Evolutionary conservation across 2,329 filamentous ascomycete genomes (phyloP).

Genomic region (Paraphaeosphaeria sporulosa): DNA sequence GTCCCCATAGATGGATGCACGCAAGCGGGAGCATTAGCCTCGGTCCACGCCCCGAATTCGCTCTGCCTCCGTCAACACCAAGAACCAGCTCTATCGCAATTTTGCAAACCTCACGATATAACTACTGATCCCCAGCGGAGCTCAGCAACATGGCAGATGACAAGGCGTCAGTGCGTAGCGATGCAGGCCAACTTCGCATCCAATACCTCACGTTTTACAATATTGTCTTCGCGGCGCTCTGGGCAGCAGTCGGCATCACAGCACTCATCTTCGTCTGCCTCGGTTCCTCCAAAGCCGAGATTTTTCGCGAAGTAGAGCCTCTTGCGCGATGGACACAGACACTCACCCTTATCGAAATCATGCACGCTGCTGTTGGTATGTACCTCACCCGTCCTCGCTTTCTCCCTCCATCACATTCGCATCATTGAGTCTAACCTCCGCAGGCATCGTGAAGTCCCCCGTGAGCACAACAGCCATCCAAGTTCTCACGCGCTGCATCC

Average conservation of each 20-base stretch:
- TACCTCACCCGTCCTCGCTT: background rate
- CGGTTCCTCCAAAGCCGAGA: background rate
- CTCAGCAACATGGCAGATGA: background rate
- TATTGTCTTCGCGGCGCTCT: conserved; percentile 28
- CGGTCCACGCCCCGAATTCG: too few species aligned
- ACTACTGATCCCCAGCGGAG: too few species aligned
- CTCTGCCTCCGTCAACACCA: too few species aligned
- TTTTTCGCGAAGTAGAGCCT: conserved; percentile 26
- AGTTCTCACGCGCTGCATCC: conserved; percentile 34
- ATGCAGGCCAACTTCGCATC: conserved; percentile 11
- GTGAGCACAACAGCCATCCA: conserved; percentile 33
- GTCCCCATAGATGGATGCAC: too few species aligned
- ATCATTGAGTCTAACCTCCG: background rate
- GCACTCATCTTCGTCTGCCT: conserved; percentile 9
- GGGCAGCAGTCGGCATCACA: conserved; percentile 22
- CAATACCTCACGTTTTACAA: conserved; percentile 35
- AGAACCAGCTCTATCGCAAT: too few species aligned
- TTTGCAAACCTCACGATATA: background rate
- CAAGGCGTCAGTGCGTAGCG: background rate
- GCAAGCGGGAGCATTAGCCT: too few species aligned
- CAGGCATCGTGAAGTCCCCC: conserved; percentile 34
- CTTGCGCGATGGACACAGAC: conserved; percentile 32
- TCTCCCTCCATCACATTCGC: background rate
- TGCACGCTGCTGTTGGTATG: conserved; percentile 30
- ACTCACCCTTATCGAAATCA: conserved; percentile 27